Evolutionary conservation across 192 early-diverging fungal species (phyloP).

Genomic region (Backusella morwellensis): DNA sequence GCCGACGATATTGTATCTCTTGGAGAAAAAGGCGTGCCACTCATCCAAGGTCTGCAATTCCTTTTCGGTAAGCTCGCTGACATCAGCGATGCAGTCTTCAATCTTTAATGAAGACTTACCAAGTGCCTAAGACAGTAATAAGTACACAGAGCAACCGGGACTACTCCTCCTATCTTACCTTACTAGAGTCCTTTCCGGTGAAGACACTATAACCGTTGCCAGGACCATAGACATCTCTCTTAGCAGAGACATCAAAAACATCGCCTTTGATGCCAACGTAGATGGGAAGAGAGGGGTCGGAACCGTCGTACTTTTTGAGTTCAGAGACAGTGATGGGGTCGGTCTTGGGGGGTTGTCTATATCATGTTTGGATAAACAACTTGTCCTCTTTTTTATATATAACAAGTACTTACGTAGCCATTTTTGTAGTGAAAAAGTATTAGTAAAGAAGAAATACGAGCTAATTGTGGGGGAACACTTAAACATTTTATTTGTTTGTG

Average conservation of each 20-base stretch:
- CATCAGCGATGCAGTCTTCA: constrained; percentile 75
- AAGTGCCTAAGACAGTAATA: constrained; percentile 45
- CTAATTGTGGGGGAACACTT: background rate
- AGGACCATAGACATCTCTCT: constrained; percentile 63
- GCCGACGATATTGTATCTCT: constrained; percentile 72
- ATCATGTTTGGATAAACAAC: constrained; percentile 7
- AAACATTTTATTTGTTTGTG: background rate
- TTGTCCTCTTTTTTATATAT: background rate
- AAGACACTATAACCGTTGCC: constrained; percentile 71
- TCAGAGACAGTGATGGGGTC: constrained; percentile 54
- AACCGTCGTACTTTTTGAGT: constrained; percentile 63
- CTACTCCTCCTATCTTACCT: constrained; percentile 34
- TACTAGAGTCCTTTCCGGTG: constrained; percentile 81
- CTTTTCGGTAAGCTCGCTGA: constrained; percentile 60
- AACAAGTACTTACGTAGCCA: background rate
- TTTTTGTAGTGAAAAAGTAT: background rate
- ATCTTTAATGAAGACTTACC: constrained; percentile 64
- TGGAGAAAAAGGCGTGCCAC: constrained; percentile 69
- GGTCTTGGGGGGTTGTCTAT: constrained; percentile 33
- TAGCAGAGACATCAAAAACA: constrained; percentile 73
- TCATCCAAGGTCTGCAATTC: constrained; percentile 69
- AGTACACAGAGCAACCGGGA: background rate
- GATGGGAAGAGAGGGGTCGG: constrained; percentile 54
- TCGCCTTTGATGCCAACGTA: constrained; percentile 85
- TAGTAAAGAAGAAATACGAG: background rate